Evolutionary conservation across 768 basidiomycete species (phyloP).

Genomic region (Pleurotus pulmonarius): DNA sequence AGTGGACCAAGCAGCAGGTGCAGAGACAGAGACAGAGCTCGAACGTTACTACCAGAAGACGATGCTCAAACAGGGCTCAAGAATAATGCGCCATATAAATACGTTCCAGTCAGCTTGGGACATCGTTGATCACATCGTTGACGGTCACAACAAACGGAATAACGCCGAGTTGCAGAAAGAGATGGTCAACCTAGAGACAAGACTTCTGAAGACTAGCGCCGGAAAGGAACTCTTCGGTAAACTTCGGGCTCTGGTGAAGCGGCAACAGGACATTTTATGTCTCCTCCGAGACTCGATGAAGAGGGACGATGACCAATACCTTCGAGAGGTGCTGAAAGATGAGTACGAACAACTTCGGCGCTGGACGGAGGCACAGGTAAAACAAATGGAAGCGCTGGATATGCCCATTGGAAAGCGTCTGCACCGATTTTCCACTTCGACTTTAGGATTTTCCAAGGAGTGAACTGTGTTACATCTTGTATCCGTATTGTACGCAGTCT

Average conservation of each 20-base stretch:
- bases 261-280: constrained; percentile 7
- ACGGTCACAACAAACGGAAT: neutral
- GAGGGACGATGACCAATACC: neutral
- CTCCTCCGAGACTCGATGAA: neutral
- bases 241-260: constrained; percentile 6
- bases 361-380: neutral
- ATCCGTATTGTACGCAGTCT: too few relatives aligned
- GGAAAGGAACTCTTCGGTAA: constrained; percentile 6
- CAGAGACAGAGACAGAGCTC: constrained; percentile 36
- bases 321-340: neutral
- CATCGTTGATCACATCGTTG: neutral
- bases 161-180: constrained; percentile 21
- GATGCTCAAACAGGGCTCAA: neutral
- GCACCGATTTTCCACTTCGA: neutral
- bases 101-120: neutral
- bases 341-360: constrained; percentile 7
- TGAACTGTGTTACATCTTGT: too few relatives aligned
- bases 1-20: constrained; percentile 27
- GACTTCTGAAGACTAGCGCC: constrained; percentile 11
- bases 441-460: neutral
- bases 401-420: neutral
- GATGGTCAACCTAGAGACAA: constrained; percentile 19
- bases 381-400: neutral
- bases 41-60: constrained; percentile 35
- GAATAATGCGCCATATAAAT: neutral